Conservation (phyloP, 768 basidiomycete species). For the Naganishia friedmannii region DNA sequence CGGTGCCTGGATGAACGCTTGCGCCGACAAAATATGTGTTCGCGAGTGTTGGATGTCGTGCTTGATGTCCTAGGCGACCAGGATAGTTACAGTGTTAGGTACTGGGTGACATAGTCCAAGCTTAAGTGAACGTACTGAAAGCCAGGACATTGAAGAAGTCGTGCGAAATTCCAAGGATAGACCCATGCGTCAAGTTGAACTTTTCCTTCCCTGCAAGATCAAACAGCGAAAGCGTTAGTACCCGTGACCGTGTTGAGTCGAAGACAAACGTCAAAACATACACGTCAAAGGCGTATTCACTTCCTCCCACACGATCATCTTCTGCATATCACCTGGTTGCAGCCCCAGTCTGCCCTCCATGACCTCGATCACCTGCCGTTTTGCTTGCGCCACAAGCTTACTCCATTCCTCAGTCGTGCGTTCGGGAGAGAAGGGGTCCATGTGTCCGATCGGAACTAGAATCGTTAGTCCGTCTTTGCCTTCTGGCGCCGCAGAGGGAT, state of each 20-base stretch:
- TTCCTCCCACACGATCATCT: constrained; percentile 52
- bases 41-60: constrained; percentile 48
- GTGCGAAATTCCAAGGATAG: constrained; percentile 54
- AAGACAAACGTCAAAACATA: constrained; percentile 31
- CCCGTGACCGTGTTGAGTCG: not conserved
- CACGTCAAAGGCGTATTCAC: constrained; percentile 54
- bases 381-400: constrained; percentile 47
- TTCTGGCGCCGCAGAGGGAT: constrained; percentile 53
- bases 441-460: constrained; percentile 54
- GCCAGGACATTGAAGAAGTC: constrained; percentile 54
- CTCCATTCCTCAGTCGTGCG: constrained; percentile 46
- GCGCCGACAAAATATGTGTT: constrained; percentile 56
- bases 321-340: constrained; percentile 37
- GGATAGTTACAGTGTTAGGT: not conserved
- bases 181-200: constrained; percentile 55
- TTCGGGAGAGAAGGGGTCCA: constrained; percentile 34
- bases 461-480: constrained; percentile 53
- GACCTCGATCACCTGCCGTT: constrained; percentile 47
- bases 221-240: no score
- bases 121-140: constrained; percentile 35
- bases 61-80: constrained; percentile 38
- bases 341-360: constrained; percentile 47
- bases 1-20: constrained; percentile 55
- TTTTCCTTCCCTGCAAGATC: constrained; percentile 50
- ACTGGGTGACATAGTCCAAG: not conserved